Conservation (phyloP, 768 basidiomycete genomes). For the Hericium rajendrae region DNA sequence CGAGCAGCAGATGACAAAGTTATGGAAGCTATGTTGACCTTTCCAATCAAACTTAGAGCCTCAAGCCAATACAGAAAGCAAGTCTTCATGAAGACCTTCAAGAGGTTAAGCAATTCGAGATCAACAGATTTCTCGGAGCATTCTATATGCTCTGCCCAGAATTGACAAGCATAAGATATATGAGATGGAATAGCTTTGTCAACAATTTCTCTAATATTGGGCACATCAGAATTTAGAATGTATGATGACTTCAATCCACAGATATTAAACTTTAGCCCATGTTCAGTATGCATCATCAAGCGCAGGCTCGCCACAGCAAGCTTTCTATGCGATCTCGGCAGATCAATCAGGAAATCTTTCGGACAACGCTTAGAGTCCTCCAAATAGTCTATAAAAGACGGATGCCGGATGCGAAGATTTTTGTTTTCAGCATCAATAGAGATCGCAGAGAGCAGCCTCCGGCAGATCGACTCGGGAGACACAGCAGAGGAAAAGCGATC, state of each 20-base stretch:
- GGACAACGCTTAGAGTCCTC: conserved; percentile 4
- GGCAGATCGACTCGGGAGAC: conserved; percentile 3
- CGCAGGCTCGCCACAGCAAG: conserved; percentile 21
- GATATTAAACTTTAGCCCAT: conserved; percentile 29
- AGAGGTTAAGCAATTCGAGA: conserved; percentile 8
- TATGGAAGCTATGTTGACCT: conserved; percentile 10
- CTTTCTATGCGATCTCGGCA: background rate
- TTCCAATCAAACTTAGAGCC: conserved; percentile 19
- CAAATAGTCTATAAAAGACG: conserved; percentile 7
- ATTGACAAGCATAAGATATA: conserved; percentile 28
- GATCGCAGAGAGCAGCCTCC: conserved; percentile 4
- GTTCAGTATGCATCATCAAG: conserved; percentile 18
- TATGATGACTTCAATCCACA: conserved; percentile 28
- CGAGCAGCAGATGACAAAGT: conserved; percentile 8
- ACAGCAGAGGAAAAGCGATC: background rate
- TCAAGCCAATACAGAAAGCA: conserved; percentile 31
- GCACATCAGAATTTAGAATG: conserved; percentile 19
- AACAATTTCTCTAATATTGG: conserved; percentile 13
- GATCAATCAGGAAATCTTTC: conserved; percentile 1
- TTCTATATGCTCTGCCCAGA: conserved; percentile 25
- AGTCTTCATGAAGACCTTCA: conserved; percentile 15
- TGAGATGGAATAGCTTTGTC: conserved; percentile 18
- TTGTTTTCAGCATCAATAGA: conserved; percentile 1
- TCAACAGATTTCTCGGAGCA: conserved; percentile 6
- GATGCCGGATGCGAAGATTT: conserved; percentile 5